Evolutionary conservation across 2,329 filamentous ascomycete genomes (phyloP).

Genomic region (Hirsutella thompsonii): DNA sequence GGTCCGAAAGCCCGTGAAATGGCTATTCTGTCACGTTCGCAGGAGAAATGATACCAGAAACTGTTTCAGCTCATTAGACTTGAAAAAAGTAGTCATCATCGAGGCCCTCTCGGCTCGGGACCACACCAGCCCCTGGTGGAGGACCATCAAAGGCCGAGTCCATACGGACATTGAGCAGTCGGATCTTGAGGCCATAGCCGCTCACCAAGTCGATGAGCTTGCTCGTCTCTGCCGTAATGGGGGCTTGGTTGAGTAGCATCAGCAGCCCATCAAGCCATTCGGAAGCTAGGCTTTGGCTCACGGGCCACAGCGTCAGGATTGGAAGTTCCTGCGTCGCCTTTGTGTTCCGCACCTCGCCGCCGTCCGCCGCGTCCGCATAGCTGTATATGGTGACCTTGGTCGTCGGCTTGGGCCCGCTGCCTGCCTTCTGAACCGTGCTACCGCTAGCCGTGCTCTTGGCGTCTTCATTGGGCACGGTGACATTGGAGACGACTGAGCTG

Average conservation of each 20-base stretch:
- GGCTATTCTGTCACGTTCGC: too few species aligned
- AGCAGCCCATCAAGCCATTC: constrained; percentile 95
- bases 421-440: constrained; percentile 25
- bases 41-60: too few species aligned
- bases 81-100: constrained; percentile 94
- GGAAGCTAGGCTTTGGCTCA: constrained; percentile 70
- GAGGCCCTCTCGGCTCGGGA: constrained; percentile 73
- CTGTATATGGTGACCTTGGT: constrained; percentile 92
- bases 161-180: constrained; percentile 80
- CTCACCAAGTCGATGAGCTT: constrained; percentile 76
- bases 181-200: constrained; percentile 86
- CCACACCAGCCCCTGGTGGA: constrained; percentile 54
- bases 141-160: constrained; percentile 61
- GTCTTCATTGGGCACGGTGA: constrained; percentile 53
- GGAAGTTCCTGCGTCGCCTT: constrained; percentile 41
- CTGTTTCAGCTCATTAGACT: constrained; percentile 26
- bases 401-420: constrained; percentile 30
- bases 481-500: constrained; percentile 88
- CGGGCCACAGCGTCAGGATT: constrained; percentile 71
- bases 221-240: constrained; percentile 93
- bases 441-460: constrained; percentile 28
- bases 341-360: constrained; percentile 20
- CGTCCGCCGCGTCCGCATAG: constrained; percentile 28
- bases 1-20: neutral
- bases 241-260: constrained; percentile 88